Percentiles rank a stretch among this genome's conserved stretches.
Conservation (phyloP, 2,329 filamentous ascomycete genomes). For the Ilyonectria robusta region DNA sequence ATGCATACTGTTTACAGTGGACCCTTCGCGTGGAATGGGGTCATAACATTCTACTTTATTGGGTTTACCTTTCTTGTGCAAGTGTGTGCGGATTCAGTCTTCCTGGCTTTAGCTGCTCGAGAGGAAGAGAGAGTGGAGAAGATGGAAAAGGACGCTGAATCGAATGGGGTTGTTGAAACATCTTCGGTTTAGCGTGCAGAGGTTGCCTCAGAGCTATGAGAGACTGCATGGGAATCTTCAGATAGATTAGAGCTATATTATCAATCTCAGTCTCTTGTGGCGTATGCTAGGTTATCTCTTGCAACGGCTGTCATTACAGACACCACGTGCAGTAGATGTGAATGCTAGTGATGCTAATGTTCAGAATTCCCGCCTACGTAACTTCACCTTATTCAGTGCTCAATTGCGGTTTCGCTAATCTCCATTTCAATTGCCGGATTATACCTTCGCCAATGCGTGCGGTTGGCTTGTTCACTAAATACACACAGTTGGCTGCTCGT, state of each 20-base stretch:
- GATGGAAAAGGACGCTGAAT: conserved; percentile 16
- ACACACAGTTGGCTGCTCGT: too few species aligned
- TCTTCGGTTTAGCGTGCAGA: not conserved
- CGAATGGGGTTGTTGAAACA: not conserved
- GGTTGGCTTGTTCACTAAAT: not conserved
- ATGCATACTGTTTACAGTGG: conserved; percentile 29
- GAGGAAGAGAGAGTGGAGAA: conserved; percentile 14
- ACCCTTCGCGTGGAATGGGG: conserved; percentile 34
- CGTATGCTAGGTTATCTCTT: too few species aligned
- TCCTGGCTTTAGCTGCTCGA: conserved; percentile 20
- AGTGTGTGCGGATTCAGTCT: conserved; percentile 19
- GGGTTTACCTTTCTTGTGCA: conserved; percentile 31
- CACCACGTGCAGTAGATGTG: too few species aligned
- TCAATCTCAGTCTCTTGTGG: too few species aligned
- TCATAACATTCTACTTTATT: conserved; percentile 28
- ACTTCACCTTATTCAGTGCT: too few species aligned
- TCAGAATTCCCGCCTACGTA: too few species aligned
- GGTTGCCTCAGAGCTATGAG: not conserved
- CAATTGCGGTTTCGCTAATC: too few species aligned
- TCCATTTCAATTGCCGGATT: too few species aligned
- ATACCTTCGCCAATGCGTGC: not conserved
- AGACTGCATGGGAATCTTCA: not conserved
- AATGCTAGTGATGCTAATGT: not conserved
- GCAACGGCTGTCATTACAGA: too few species aligned
- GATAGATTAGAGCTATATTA: too few species aligned